Evolutionary conservation across 78 protist species (phyloP).

Genomic region (Mantamonas sphyraenae): DNA sequence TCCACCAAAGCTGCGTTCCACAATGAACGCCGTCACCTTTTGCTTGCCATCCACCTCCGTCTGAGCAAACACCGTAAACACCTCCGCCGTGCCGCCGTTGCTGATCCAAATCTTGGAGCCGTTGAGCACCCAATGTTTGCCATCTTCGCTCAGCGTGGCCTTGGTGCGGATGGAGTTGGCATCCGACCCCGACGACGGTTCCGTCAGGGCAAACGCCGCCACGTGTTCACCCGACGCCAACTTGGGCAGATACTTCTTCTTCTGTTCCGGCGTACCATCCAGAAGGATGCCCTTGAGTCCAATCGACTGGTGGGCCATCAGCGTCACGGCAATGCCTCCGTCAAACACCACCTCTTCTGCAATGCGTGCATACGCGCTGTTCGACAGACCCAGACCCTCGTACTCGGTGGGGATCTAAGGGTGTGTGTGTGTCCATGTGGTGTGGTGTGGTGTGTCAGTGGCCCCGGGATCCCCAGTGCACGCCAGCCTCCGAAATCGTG

Average conservation of each 20-base stretch:
- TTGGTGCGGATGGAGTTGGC: not conserved
- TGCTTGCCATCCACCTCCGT: constrained; percentile 5
- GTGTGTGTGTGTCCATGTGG: no score
- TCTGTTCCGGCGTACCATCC: constrained; percentile 6
- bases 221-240: constrained; percentile 15
- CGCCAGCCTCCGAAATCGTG: no score
- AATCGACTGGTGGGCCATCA: constrained; percentile 20
- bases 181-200: constrained; percentile 15
- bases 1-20: constrained; percentile 21
- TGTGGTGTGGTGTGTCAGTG: no score
- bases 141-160: not conserved
- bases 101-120: constrained; percentile 42
- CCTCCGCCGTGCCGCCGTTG: constrained; percentile 29
- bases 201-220: constrained; percentile 27
- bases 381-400: constrained; percentile 32
- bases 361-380: constrained; percentile 12
- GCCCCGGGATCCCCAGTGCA: no score
- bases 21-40: constrained; percentile 22
- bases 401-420: constrained; percentile 32
- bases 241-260: constrained; percentile 15
- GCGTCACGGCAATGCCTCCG: constrained; percentile 10
- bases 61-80: constrained; percentile 27
- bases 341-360: not conserved
- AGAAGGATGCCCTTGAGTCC: constrained; percentile 27
- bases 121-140: constrained; percentile 30